phyloP scores from a whole-genome alignment of 352 stramenopile genomes.

The Globisporangium cylindrosporum region DNA sequence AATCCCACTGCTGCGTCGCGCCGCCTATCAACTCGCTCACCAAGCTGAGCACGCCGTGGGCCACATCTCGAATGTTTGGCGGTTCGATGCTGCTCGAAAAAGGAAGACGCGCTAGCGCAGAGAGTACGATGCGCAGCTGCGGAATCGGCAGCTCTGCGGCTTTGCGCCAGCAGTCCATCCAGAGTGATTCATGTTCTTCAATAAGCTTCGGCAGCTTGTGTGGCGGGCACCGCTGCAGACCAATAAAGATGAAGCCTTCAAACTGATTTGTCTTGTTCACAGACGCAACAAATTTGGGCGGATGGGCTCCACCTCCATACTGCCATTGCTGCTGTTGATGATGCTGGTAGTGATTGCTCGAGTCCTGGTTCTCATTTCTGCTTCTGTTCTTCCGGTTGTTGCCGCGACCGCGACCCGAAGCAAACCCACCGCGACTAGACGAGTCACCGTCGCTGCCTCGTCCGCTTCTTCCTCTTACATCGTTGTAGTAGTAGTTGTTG shows the following conservation, averaged over 20 bases:
- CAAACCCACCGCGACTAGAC: background rate
- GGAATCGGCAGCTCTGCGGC: conserved; percentile 30
- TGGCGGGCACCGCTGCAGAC: conserved; percentile 39
- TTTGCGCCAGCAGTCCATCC: conserved; percentile 48
- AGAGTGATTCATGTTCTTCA: conserved; percentile 29
- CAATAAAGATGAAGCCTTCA: conserved; percentile 41
- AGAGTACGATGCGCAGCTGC: conserved; percentile 39
- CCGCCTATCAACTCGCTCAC: conserved; percentile 28
- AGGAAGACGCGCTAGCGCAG: conserved; percentile 44
- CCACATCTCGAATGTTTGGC: conserved; percentile 34
- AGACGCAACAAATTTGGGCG: background rate
- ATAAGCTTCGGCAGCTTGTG: conserved; percentile 38
- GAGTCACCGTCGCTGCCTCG: background rate
- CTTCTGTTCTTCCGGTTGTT: conserved; percentile 6
- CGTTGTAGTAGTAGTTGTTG: background rate
- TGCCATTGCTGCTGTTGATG: background rate
- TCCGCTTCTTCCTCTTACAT: background rate
- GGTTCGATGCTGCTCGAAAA: conserved; percentile 32
- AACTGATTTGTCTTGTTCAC: conserved; percentile 10
- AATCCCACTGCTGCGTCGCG: background rate
- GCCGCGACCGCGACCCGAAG: background rate
- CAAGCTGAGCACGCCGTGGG: conserved; percentile 39
- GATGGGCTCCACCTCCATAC: background rate
- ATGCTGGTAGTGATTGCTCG: conserved; percentile 2
- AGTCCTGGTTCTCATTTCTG: background rate